Conservation (phyloP, 2,329 filamentous ascomycete species). For the Pseudogymnoascus sp. region DNA sequence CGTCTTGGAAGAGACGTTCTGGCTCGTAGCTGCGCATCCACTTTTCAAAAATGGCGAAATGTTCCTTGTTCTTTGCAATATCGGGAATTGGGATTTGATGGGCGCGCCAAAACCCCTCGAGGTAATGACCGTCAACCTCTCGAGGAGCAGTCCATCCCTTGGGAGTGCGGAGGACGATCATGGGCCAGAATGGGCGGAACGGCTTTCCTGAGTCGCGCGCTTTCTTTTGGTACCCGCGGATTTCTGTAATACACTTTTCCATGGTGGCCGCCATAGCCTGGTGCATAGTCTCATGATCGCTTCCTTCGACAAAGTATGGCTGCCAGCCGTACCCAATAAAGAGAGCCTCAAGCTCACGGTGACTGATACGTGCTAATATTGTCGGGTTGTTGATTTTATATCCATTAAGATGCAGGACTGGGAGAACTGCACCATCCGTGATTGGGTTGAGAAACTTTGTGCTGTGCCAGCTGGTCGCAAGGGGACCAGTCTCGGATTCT, state of each 20-base stretch:
- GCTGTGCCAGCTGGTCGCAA: constrained; percentile 74
- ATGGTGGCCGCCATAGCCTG: constrained; percentile 74
- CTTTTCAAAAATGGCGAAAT: constrained; percentile 59
- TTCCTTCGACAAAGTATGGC: constrained; percentile 73
- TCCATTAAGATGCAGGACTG: constrained; percentile 70
- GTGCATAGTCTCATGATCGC: constrained; percentile 66
- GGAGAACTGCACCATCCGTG: constrained; percentile 67
- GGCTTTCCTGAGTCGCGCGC: constrained; percentile 62
- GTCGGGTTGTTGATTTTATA: constrained; percentile 83
- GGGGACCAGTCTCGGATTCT: constrained; percentile 71
- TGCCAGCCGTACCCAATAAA: constrained; percentile 71
- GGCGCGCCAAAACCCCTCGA: constrained; percentile 70
- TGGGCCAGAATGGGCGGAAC: constrained; percentile 66
- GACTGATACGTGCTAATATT: constrained; percentile 62
- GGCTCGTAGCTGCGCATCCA: constrained; percentile 75
- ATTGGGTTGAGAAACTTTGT: constrained; percentile 77
- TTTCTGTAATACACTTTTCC: constrained; percentile 63
- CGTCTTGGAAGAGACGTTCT: constrained; percentile 59
- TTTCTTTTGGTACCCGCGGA: constrained; percentile 60
- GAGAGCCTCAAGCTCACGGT: constrained; percentile 61
- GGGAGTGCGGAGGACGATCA: constrained; percentile 68
- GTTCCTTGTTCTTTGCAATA: constrained; percentile 54
- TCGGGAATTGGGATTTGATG: constrained; percentile 73
- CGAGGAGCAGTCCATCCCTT: constrained; percentile 75
- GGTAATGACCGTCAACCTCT: constrained; percentile 60